phyloP scores from a whole-genome alignment of 768 basidiomycete species.

The Terana coerulea region DNA sequence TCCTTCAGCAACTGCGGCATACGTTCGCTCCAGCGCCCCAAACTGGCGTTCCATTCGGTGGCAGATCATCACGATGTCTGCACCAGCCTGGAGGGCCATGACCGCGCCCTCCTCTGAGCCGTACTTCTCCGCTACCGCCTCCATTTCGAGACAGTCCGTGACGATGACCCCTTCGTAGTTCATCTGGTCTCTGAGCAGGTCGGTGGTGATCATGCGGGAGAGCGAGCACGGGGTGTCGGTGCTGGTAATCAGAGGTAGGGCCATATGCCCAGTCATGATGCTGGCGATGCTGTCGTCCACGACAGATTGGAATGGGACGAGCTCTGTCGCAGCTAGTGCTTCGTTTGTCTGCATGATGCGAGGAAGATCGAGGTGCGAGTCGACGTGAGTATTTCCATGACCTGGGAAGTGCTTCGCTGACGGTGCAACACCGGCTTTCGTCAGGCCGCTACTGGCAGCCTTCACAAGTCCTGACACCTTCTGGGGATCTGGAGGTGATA shows the following conservation, averaged over 20 bases:
- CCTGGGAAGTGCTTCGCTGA: slow-evolving; percentile 73
- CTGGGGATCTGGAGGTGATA: slow-evolving; percentile 41
- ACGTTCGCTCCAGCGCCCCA: slow-evolving; percentile 50
- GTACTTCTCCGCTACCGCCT: slow-evolving; percentile 52
- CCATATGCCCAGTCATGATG: slow-evolving; percentile 76
- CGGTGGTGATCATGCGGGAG: slow-evolving; percentile 47
- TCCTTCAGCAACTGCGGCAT: slow-evolving; percentile 45
- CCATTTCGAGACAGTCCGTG: slow-evolving; percentile 78
- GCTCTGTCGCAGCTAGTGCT: slow-evolving; percentile 43
- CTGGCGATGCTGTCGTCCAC: slow-evolving; percentile 42
- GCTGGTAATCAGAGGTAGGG: slow-evolving; percentile 54
- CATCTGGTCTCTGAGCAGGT: slow-evolving; percentile 47
- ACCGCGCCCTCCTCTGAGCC: slow-evolving; percentile 55
- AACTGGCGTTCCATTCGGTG: slow-evolving; percentile 54
- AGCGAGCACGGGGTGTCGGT: slow-evolving; percentile 58
- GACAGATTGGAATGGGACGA: slow-evolving; percentile 54
- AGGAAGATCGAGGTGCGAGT: slow-evolving; percentile 67
- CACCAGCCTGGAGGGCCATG: slow-evolving; percentile 54
- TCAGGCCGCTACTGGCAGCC: slow-evolving; percentile 47
- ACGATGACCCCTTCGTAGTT: slow-evolving; percentile 58
- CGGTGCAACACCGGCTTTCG: slow-evolving; percentile 48
- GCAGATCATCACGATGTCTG: slow-evolving; percentile 74
- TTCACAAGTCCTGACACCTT: slow-evolving; percentile 46
- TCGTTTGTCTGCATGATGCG: slow-evolving; percentile 47
- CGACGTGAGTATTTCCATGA: slow-evolving; percentile 69